A percentile compares a stretch with the other conserved stretches of the same genome.
phyloP scores from a whole-genome alignment of 2,329 filamentous ascomycete genomes.

The Colletotrichum lupini region DNA sequence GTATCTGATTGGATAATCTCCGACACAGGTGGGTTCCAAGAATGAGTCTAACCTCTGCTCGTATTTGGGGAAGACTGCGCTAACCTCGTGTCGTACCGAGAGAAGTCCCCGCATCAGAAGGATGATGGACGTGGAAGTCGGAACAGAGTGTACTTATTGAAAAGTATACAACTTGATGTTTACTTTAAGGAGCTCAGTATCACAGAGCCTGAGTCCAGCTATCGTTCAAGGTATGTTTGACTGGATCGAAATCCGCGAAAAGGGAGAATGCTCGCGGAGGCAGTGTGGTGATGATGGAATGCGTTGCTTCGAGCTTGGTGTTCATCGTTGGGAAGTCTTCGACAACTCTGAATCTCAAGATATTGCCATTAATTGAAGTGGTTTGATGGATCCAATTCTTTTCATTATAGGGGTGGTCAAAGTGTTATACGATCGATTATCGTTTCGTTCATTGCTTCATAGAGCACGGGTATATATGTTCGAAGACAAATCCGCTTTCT shows the following conservation, averaged over 20 bases:
- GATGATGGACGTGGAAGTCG: background rate
- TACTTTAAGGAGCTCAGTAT: too few relatives aligned
- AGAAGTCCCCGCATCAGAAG: background rate
- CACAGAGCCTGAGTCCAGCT: too few relatives aligned
- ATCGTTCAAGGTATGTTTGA: too few relatives aligned
- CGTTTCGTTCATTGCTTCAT: background rate
- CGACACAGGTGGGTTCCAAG: too few relatives aligned
- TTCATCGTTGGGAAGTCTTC: too few relatives aligned
- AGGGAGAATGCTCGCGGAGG: too few relatives aligned
- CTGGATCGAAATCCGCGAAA: too few relatives aligned
- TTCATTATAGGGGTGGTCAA: background rate
- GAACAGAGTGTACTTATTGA: background rate
- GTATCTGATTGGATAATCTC: background rate
- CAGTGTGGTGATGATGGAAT: too few relatives aligned
- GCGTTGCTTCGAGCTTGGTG: too few relatives aligned
- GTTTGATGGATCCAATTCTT: background rate
- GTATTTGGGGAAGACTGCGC: slow-evolving; percentile 4
- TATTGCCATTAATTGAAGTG: too few relatives aligned
- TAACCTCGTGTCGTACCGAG: background rate
- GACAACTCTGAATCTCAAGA: too few relatives aligned
- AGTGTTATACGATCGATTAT: background rate
- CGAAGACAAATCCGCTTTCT: background rate
- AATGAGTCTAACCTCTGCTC: slow-evolving; percentile 7
- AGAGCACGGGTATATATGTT: background rate
- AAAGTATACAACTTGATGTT: too few relatives aligned